A percentile compares a stretch with the other conserved stretches of the same genome.
phyloP scores from a whole-genome alignment of 75 land plant genomes.

The Pinus taeda region DNA sequence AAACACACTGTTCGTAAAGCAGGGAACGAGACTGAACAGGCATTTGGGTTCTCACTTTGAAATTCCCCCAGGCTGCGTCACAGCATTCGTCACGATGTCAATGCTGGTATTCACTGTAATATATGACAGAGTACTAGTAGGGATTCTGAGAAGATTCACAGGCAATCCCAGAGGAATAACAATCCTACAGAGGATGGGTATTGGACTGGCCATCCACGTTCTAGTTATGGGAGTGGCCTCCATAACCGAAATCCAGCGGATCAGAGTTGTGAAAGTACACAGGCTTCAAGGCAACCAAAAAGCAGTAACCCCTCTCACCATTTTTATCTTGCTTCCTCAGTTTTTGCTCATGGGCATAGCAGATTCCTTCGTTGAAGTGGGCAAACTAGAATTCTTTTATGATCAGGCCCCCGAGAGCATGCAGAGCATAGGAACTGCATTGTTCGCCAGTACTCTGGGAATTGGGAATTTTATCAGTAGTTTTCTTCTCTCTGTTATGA shows the following conservation, averaged over 20 bases:
- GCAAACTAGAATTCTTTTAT: constrained; percentile 85
- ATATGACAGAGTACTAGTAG: constrained; percentile 54
- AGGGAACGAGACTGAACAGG: constrained; percentile 55
- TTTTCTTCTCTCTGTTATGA: constrained; percentile 62
- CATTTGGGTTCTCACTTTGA: constrained; percentile 32
- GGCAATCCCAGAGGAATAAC: constrained; percentile 52
- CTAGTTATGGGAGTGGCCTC: constrained; percentile 25
- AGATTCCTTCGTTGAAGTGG: constrained; percentile 72
- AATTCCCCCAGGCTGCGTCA: constrained; percentile 55
- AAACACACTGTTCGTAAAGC: constrained; percentile 59
- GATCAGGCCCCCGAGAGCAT: constrained; percentile 79
- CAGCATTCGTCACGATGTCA: constrained; percentile 36
- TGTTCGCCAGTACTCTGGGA: constrained; percentile 78
- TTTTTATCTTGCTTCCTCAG: constrained; percentile 81
- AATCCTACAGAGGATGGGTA: constrained; percentile 46
- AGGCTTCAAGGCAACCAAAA: constrained; percentile 21
- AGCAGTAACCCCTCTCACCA: constrained; percentile 61
- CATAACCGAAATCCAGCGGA: constrained; percentile 22
- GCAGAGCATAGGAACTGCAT: constrained; percentile 88
- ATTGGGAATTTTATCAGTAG: constrained; percentile 86
- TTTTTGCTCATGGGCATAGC: constrained; percentile 63
- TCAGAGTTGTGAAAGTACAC: constrained; percentile 17
- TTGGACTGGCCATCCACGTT: constrained; percentile 36
- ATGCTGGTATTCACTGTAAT: constrained; percentile 40
- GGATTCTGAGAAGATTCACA: constrained; percentile 29